A percentile compares a stretch with the other conserved stretches of the same genome.
Conservation (phyloP, 2,329 filamentous ascomycete species). For the Penicillium brasilianum region DNA sequence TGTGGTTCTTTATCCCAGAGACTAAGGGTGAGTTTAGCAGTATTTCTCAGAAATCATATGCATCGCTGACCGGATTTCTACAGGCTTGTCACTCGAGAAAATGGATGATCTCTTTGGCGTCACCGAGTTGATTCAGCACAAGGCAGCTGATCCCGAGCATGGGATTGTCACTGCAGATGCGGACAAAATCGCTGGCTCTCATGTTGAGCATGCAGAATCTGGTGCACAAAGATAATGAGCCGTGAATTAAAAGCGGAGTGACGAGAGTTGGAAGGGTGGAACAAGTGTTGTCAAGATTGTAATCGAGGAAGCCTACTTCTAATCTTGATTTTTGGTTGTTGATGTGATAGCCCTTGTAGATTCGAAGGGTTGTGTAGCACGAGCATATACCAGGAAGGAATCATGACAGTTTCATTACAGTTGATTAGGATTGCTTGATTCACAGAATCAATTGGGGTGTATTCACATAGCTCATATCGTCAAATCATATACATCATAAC, state of each 20-base stretch:
- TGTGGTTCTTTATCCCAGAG: slow-evolving; percentile 72
- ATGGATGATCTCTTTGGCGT: slow-evolving; percentile 71
- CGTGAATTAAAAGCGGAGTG: background rate
- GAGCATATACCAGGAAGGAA: background rate
- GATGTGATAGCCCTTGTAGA: background rate
- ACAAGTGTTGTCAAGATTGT: background rate
- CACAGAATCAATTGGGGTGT: background rate
- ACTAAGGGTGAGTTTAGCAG: slow-evolving; percentile 63
- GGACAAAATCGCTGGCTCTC: slow-evolving; percentile 19
- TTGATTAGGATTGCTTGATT: background rate
- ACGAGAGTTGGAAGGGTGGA: background rate
- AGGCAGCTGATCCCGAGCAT: slow-evolving; percentile 29
- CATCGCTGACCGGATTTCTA: background rate
- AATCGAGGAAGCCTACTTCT: background rate
- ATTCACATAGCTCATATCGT: slow-evolving; percentile 11
- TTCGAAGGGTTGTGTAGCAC: background rate
- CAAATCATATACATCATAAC: slow-evolving; percentile 14
- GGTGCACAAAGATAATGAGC: background rate
- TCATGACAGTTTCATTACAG: background rate
- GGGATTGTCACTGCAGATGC: slow-evolving; percentile 5
- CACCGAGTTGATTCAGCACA: slow-evolving; percentile 50
- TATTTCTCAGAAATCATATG: background rate
- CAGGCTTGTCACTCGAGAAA: slow-evolving; percentile 61
- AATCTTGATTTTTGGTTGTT: background rate
- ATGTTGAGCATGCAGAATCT: slow-evolving; percentile 20